Conservation (phyloP, 176 grass and related monocot species). For the Paspalum vaginatum region DNA sequence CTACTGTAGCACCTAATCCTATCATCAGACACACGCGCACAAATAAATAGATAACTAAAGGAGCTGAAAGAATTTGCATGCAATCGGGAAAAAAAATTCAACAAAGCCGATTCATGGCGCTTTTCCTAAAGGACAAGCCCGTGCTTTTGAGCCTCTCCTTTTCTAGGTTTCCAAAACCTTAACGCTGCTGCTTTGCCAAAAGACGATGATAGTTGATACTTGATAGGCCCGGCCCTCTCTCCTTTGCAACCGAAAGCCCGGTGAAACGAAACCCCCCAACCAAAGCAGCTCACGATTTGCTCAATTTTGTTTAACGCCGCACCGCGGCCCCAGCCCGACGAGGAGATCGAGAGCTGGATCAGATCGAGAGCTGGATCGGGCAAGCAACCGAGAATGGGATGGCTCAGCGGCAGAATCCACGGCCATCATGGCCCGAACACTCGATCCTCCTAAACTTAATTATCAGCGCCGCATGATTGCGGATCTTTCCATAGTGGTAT, state of each 20-base stretch:
- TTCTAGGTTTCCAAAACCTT: constrained; percentile 41
- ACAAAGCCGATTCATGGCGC: constrained; percentile 24
- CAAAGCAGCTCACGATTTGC: background rate
- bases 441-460: constrained; percentile 28
- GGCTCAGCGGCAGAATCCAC: constrained; percentile 45
- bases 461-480: constrained; percentile 40
- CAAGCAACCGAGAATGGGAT: constrained; percentile 38
- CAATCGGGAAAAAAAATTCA: background rate
- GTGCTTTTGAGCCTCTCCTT: constrained; percentile 38
- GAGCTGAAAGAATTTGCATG: background rate
- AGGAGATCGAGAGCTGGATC: too few species aligned
- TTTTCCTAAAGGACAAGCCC: constrained; percentile 59
- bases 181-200: constrained; percentile 4
- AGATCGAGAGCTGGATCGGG: constrained; percentile 8
- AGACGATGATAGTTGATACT: background rate
- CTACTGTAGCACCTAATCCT: background rate
- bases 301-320: background rate
- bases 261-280: background rate
- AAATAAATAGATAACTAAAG: background rate
- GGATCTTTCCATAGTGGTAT: background rate
- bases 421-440: constrained; percentile 26
- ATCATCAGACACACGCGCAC: background rate
- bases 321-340: background rate
- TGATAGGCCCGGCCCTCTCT: background rate
- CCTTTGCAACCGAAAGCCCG: constrained; percentile 21